Evolutionary conservation across 805 yeast genomes (phyloP), one percentile per base, ranked within the genome.

Genomic region (Cyberlindnera maritima): DNA sequence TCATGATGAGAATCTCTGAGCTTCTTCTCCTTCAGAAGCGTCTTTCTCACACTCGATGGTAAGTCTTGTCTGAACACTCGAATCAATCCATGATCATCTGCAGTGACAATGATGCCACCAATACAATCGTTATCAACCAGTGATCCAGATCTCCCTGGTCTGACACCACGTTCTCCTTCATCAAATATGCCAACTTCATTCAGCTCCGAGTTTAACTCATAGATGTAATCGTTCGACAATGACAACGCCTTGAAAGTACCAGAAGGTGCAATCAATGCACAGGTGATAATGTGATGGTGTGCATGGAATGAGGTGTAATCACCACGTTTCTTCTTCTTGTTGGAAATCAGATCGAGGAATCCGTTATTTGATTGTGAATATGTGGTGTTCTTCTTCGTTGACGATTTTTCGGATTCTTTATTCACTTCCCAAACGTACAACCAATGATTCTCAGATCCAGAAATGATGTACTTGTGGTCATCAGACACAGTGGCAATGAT

Each of bases 391-490:
- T 28, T 28, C n/a, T 28, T 14, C 3, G n/a, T n/a, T n/a, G n/a
- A n/a, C n/a, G n/a, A n/a, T n/a, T n/a, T n/a, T n/a, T n/a, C n/a
- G n/a, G n/a, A n/a, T n/a, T 60, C 60, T 36, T 63, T 67, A 19
- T 61, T 52, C 10, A 75, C 64, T 46, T 76, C 75, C 98, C 98
- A 92, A 12, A 88, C 68, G 59, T 90, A 91, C 13, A 87, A 79
- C 81, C 90, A 81, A 55, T 87, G 88, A 66, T 91, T 94, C 61
- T 91, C 97, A 12, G 95, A 85, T 0, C 96, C 96, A 8, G 86
- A 74, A 9, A 90, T 74, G 6, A 90, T 75, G 58, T 77, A 79
- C 12, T 67, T 59, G 43, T 71, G 66, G 55, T 81, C 81, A 43
- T 80, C 88, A 20, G 83, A 78, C 2, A 77, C 59, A 0, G 78